These are phyloP conservation scores for Lipomyces chichibuensis DNA, from an alignment of 805 yeast species.

Conservation along the genomic window DNA sequence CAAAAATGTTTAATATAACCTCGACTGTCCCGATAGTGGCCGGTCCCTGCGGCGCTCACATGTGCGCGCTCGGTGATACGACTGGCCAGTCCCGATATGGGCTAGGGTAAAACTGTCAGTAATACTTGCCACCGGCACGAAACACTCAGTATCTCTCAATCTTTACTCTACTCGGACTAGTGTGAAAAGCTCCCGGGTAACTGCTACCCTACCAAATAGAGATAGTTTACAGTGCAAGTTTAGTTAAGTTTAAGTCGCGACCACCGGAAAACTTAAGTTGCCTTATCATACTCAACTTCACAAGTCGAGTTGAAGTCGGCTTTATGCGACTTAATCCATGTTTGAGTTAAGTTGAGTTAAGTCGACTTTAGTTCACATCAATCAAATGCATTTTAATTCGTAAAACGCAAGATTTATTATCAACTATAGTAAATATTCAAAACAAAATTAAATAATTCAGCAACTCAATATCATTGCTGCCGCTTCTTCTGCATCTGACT, in stretches of 20 bases:
- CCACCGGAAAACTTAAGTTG: no score
- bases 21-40: background rate
- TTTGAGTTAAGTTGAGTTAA: background rate
- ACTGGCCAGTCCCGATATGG: background rate
- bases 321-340: background rate
- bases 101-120: background rate
- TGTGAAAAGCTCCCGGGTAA: no score
- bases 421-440: background rate
- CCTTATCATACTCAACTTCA: no score
- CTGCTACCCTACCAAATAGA: no score
- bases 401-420: background rate
- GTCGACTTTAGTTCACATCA: background rate
- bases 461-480: conserved; percentile 1
- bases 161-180: no score
- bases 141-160: background rate
- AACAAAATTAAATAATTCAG: conserved; percentile 2
- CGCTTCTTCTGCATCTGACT: conserved; percentile 7
- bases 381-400: background rate
- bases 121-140: background rate
- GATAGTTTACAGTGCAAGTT: no score
- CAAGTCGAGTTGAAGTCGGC: no score
- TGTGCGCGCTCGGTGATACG: background rate
- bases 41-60: background rate
- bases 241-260: no score
- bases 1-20: no score